Evolutionary conservation across 352 stramenopile genomes (phyloP).

Genomic region (Pythium sp.): DNA sequence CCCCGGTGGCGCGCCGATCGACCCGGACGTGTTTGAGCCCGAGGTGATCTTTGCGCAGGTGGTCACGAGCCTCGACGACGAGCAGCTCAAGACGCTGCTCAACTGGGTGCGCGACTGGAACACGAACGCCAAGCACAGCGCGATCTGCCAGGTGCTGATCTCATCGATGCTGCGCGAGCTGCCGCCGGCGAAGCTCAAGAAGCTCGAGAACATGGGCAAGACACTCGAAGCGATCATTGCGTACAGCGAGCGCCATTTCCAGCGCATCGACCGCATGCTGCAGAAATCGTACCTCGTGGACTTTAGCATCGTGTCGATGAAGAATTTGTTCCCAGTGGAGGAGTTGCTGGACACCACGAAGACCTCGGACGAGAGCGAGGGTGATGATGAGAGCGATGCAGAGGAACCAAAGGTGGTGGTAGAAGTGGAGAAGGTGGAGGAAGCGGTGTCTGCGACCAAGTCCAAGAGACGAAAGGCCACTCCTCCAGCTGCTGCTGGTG

Average conservation of each 20-base stretch:
- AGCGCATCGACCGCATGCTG: constrained; percentile 95
- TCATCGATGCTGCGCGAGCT: constrained; percentile 85
- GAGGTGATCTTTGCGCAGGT: constrained; percentile 63
- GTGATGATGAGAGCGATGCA: constrained; percentile 25
- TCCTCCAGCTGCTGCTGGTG: not conserved
- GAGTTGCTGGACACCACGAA: constrained; percentile 20
- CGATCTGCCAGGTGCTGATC: constrained; percentile 93
- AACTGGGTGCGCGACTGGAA: constrained; percentile 98
- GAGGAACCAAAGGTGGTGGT: not conserved
- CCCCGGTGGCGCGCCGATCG: constrained; percentile 29
- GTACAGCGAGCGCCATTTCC: constrained; percentile 97
- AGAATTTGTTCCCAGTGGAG: constrained; percentile 62
- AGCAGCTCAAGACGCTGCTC: constrained; percentile 89
- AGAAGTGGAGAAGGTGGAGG: constrained; percentile 18
- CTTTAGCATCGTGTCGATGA: constrained; percentile 89
- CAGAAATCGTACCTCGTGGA: constrained; percentile 97
- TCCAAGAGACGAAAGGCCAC: constrained; percentile 11
- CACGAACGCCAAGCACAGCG: constrained; percentile 94
- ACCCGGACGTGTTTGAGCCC: constrained; percentile 55
- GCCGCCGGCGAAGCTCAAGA: constrained; percentile 57
- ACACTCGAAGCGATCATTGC: constrained; percentile 93
- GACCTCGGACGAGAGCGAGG: constrained; percentile 37
- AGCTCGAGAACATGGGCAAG: constrained; percentile 62
- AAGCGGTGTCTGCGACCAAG: constrained; percentile 11
- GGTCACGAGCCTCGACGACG: constrained; percentile 74